These are phyloP conservation scores for Xylariomycetidae sp. DNA, from an alignment of 2,329 filamentous ascomycete genomes.

Conservation along the genomic window DNA sequence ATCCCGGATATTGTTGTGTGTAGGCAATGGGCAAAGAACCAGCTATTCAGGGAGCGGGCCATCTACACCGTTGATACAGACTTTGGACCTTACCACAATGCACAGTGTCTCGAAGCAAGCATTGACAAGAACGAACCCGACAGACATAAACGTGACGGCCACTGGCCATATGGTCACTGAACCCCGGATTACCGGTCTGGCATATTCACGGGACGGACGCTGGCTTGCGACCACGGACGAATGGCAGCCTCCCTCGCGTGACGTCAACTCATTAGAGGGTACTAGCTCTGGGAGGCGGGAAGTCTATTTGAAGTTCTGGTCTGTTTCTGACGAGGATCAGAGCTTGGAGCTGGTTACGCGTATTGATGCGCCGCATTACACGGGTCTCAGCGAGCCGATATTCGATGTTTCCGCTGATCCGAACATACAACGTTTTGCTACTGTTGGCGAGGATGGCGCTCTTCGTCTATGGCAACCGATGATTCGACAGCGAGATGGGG, in stretches of 20 bases:
- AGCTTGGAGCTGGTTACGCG: conserved; percentile 73
- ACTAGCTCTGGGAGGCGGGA: conserved; percentile 55
- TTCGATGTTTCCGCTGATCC: conserved; percentile 72
- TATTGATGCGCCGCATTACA: conserved; percentile 76
- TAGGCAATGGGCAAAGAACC: conserved; percentile 57
- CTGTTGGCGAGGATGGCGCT: conserved; percentile 73
- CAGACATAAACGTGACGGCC: conserved; percentile 70
- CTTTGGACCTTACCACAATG: conserved; percentile 76
- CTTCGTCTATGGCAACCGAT: conserved; percentile 80
- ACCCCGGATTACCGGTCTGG: conserved; percentile 70
- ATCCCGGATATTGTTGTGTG: conserved; percentile 63
- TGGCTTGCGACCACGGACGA: conserved; percentile 93
- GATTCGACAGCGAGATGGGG: conserved; percentile 62
- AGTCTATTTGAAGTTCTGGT: conserved; percentile 88
- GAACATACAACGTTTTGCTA: conserved; percentile 68
- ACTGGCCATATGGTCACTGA: conserved; percentile 69
- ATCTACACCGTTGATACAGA: conserved; percentile 65
- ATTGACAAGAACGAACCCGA: conserved; percentile 80
- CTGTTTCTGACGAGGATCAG: conserved; percentile 43
- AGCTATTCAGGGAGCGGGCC: conserved; percentile 45
- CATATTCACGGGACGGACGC: conserved; percentile 72
- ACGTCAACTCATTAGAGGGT: conserved; percentile 55
- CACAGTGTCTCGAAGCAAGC: conserved; percentile 82
- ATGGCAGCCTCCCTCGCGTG: conserved; percentile 71
- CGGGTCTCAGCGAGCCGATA: conserved; percentile 52